phyloP scores from a whole-genome alignment of 2,329 filamentous ascomycete species.

The Ceratocystis variospora region DNA sequence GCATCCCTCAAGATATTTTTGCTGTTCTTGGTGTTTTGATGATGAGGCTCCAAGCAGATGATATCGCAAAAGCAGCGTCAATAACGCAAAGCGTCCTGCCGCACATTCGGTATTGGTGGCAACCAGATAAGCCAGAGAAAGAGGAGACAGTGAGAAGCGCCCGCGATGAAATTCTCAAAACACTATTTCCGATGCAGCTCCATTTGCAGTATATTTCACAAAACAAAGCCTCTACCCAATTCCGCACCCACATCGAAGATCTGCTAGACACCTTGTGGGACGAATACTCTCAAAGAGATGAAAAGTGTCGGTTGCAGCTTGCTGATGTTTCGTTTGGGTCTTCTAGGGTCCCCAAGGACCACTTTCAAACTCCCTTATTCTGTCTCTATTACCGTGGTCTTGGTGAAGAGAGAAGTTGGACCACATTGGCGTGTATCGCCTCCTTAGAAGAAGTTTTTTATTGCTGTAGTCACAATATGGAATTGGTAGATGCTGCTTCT shows the following conservation, averaged over 20 bases:
- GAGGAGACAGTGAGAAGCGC: conserved; percentile 48
- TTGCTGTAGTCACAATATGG: neutral
- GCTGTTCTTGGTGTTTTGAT: conserved; percentile 61
- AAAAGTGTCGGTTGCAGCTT: conserved; percentile 61
- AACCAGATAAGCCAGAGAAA: conserved; percentile 49
- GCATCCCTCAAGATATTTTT: conserved; percentile 59
- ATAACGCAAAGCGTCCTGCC: conserved; percentile 51
- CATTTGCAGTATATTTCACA: conserved; percentile 46
- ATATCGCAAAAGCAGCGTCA: conserved; percentile 46
- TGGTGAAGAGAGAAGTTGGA: conserved; percentile 47
- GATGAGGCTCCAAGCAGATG: conserved; percentile 51
- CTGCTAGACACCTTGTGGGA: conserved; percentile 56
- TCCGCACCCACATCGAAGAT: conserved; percentile 42
- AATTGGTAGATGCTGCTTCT: conserved; percentile 12
- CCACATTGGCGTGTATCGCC: conserved; percentile 43
- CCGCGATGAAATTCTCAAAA: conserved; percentile 64
- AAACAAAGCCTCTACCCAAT: conserved; percentile 26
- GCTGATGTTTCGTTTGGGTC: conserved; percentile 54
- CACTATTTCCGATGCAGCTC: conserved; percentile 51
- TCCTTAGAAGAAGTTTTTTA: conserved; percentile 37
- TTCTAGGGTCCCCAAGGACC: conserved; percentile 31
- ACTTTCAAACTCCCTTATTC: conserved; percentile 38
- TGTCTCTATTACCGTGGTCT: conserved; percentile 39
- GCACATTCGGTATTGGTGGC: conserved; percentile 64
- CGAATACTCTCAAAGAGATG: conserved; percentile 62